Conservation (phyloP, 176 grass and related monocot species). For the Ananas comosus region DNA sequence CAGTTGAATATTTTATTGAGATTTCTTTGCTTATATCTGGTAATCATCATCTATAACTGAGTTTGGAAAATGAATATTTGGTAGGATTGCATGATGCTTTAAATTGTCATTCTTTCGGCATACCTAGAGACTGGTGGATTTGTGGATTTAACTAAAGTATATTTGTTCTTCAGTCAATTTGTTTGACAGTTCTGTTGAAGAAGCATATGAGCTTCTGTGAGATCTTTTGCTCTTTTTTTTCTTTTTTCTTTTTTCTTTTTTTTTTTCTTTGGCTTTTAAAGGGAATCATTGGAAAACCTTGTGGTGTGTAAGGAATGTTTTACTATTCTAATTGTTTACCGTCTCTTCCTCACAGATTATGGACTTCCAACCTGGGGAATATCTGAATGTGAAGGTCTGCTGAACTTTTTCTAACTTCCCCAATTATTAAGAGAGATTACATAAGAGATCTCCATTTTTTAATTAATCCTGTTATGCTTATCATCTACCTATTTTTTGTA, state of each 20-base stretch:
- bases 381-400: slow-evolving; percentile 95
- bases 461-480: not conserved
- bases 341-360: slow-evolving; percentile 57
- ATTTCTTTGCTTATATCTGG: slow-evolving; percentile 13
- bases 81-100: not conserved
- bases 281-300: not conserved
- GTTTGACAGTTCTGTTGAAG: not conserved
- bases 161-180: too few species aligned
- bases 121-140: too few species aligned
- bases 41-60: not conserved
- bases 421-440: not conserved
- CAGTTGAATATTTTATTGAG: slow-evolving; percentile 9
- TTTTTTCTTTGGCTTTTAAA: not conserved
- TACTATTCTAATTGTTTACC: not conserved
- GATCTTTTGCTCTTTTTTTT: not conserved
- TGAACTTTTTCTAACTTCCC: not conserved
- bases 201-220: not conserved
- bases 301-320: not conserved
- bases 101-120: too few species aligned
- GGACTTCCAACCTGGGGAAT: slow-evolving; percentile 98
- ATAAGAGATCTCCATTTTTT: not conserved
- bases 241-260: too few species aligned
- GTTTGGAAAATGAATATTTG: not conserved
- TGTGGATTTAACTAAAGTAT: too few species aligned
- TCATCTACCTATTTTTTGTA: not conserved